Percentiles rank a stretch among this genome's conserved stretches.
Conservation (phyloP, 805 yeast genomes). For the Novakomyces olei region DNA sequence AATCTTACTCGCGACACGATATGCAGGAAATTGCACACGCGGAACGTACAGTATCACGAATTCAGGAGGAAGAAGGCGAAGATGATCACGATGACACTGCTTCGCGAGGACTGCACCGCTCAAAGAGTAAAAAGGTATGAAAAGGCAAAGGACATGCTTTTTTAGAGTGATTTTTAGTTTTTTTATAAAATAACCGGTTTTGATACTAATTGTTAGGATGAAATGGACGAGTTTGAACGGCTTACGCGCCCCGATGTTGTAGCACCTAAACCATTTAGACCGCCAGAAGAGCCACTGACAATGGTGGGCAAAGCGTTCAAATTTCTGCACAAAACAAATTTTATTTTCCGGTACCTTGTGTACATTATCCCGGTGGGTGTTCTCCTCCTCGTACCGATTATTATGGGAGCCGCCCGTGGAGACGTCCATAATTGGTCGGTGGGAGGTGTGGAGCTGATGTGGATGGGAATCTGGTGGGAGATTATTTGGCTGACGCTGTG, state of each 20-base stretch:
- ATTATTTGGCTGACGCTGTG: constrained; percentile 4
- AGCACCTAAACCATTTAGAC: neutral
- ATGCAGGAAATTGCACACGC: no score
- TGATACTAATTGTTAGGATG: no score
- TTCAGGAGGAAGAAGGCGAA: no score
- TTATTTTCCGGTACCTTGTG: constrained; percentile 1
- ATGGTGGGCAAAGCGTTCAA: constrained; percentile 1
- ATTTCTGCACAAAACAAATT: neutral
- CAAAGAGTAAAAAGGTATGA: no score
- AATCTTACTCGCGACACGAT: no score
- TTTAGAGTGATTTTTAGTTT: no score
- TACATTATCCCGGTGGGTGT: constrained; percentile 1
- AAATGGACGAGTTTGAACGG: neutral
- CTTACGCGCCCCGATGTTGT: neutral
- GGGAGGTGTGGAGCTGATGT: constrained; percentile 4
- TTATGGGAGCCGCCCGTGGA: neutral
- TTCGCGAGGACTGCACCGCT: no score
- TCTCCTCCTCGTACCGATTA: constrained; percentile 1
- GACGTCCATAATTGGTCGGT: neutral
- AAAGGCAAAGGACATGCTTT: no score
- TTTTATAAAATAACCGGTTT: no score
- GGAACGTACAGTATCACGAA: no score
- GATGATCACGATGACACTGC: no score
- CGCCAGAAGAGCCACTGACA: constrained; percentile 3
- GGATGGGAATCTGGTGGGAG: constrained; percentile 4